Conservation (phyloP, 352 stramenopile genomes). For the Globisporangium polare region DNA sequence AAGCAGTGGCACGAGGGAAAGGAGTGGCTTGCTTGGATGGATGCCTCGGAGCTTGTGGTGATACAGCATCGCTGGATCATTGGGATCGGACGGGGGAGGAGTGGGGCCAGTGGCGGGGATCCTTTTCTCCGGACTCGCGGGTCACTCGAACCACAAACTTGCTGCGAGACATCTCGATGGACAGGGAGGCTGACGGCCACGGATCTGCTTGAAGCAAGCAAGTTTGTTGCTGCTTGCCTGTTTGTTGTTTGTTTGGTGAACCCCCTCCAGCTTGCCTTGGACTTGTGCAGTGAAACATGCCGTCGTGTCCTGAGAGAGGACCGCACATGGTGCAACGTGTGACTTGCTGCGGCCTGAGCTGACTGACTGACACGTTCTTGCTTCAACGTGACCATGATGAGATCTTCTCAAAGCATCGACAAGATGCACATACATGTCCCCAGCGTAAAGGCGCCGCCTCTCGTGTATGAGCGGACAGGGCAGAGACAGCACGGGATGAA, state of each 20-base stretch:
- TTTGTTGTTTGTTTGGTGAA: too few species aligned
- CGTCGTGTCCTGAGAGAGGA: neutral
- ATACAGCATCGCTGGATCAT: neutral
- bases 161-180: too few species aligned
- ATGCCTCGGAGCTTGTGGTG: neutral
- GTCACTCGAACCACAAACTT: neutral
- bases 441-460: neutral
- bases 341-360: neutral
- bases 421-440: neutral
- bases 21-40: neutral
- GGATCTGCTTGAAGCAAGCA: too few species aligned
- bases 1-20: conserved; percentile 6
- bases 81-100: too few species aligned
- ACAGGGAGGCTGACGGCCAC: too few species aligned
- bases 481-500: neutral
- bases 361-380: neutral
- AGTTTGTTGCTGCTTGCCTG: too few species aligned
- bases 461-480: too few species aligned
- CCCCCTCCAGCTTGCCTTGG: neutral
- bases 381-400: neutral
- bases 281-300: too few species aligned
- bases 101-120: neutral
- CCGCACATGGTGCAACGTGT: neutral
- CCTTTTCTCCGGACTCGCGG: neutral
- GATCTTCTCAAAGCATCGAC: neutral